These are phyloP conservation scores for Begonia peltatifolia DNA, from an alignment of 306 rosid species.

Conservation along the genomic window DNA sequence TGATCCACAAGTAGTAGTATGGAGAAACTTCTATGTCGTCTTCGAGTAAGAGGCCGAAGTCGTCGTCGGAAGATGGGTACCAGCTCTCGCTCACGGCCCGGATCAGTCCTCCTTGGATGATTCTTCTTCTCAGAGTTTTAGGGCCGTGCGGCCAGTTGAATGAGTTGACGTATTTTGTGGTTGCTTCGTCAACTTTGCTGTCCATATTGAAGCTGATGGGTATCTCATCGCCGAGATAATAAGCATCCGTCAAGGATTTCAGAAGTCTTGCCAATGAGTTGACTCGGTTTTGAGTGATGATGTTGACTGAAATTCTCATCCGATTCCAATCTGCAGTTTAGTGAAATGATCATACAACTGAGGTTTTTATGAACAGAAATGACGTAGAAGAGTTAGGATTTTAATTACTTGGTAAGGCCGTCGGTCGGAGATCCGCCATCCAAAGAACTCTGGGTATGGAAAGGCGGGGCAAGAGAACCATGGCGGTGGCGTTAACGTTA, in stretches of 20 bases:
- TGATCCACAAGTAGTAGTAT: conserved; percentile 86
- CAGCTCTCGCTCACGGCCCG: conserved; percentile 96
- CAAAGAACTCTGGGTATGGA: conserved; percentile 73
- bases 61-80: conserved; percentile 84
- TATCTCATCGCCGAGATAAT: conserved; percentile 80
- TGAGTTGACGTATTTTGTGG: conserved; percentile 45
- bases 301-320: conserved; percentile 66
- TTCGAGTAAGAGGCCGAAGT: conserved; percentile 78
- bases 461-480: conserved; percentile 58
- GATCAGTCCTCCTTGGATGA: conserved; percentile 93
- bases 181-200: conserved; percentile 75
- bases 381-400: not conserved
- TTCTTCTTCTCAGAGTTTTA: conserved; percentile 71
- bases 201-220: conserved; percentile 84
- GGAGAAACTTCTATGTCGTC: conserved; percentile 96
- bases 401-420: conserved; percentile 70
- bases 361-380: not conserved
- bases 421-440: conserved; percentile 87
- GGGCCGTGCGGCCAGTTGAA: conserved; percentile 93
- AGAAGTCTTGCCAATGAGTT: conserved; percentile 71
- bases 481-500: conserved; percentile 34
- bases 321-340: conserved; percentile 64
- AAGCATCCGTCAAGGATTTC: conserved; percentile 63
- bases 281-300: conserved; percentile 73
- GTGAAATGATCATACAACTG: no score